A percentile compares a stretch with the other conserved stretches of the same genome.
phyloP scores from a whole-genome alignment of 495 filamentous ascomycete genomes.

The Penicillium salamii region DNA sequence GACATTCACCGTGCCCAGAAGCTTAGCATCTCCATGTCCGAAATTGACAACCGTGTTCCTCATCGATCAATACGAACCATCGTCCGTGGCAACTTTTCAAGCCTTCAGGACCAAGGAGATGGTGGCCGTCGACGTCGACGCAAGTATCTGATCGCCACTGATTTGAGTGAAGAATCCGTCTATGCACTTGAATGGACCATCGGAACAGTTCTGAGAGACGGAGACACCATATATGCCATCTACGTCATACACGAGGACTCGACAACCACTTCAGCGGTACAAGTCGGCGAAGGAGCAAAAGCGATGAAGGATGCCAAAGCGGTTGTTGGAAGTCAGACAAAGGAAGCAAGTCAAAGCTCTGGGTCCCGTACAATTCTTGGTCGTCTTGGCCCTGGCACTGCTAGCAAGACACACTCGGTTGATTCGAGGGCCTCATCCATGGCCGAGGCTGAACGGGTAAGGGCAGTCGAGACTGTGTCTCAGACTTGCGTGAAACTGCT shows the following conservation, averaged over 20 bases:
- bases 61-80: slow-evolving; percentile 84
- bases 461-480: slow-evolving; percentile 73
- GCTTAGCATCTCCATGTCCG: slow-evolving; percentile 73
- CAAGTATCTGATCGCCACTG: slow-evolving; percentile 89
- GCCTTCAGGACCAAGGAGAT: slow-evolving; percentile 71
- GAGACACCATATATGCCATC: slow-evolving; percentile 88
- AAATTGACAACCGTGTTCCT: slow-evolving; percentile 69
- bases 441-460: slow-evolving; percentile 72
- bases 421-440: slow-evolving; percentile 48
- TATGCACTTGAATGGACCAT: slow-evolving; percentile 97
- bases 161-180: slow-evolving; percentile 87
- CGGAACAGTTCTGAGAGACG: slow-evolving; percentile 89
- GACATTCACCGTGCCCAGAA: slow-evolving; percentile 86
- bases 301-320: slow-evolving; percentile 70
- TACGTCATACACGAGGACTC: slow-evolving; percentile 86
- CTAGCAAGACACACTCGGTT: slow-evolving; percentile 41
- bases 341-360: slow-evolving; percentile 32
- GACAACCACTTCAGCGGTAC: slow-evolving; percentile 36
- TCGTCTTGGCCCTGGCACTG: slow-evolving; percentile 35
- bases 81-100: slow-evolving; percentile 77
- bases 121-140: slow-evolving; percentile 69
- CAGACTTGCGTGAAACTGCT: slow-evolving; percentile 77
- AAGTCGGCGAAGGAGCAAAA: slow-evolving; percentile 57
- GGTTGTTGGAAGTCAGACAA: slow-evolving; percentile 52
- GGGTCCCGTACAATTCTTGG: slow-evolving; percentile 34